Evolutionary conservation across 306 rosid species (phyloP), one percentile per base, ranked within the genome.

Genomic region (Malus fusca): DNA sequence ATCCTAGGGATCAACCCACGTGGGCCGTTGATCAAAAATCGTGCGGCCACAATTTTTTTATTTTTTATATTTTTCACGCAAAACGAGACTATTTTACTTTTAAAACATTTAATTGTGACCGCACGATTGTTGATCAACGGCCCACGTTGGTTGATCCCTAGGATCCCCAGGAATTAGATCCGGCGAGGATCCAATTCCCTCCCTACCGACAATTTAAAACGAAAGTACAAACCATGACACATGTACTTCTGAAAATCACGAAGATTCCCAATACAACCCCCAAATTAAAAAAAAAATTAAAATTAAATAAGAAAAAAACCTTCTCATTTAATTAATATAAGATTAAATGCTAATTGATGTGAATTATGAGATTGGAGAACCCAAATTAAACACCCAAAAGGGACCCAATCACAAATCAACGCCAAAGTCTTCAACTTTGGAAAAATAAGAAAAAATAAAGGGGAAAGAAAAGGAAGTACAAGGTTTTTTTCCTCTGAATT

Each of bases 361-460:
- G 62, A 30, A 63, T 64, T 31, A 40, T 19, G 59, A 61, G 77
- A 73, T 26, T 61, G 77, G 60, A 61, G 69, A 60, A 61, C 60
- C 21, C 17, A 40, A 73, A 51, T 51, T 51, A 5, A 51, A 61
- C 77, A 61, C 77, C 46, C 30, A 28, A 73, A 31, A 74, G 7
- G 11, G 70, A 28, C 60, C 61, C 69, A 62, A 74, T 62, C 60
- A 62, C 23, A 33, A 66, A 66, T 35, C 70, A 44, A 6, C 42
- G 44, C 31, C 77, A 15, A 69, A 69, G 59, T 8, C 59, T 17
- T 25, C 23, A 26, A 46, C 33, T 46, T 69, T 1, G 42, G 15
- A 28, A 43, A 48, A 43, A 11, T 35, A 42, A n/a, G 53, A 42
- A 11, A n/a, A 17, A 56, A 22, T 11, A 23, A 35, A n/a, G 22